Evolutionary conservation across 768 basidiomycete genomes (phyloP).

Genomic region (Strobilomyces dryophilus): DNA sequence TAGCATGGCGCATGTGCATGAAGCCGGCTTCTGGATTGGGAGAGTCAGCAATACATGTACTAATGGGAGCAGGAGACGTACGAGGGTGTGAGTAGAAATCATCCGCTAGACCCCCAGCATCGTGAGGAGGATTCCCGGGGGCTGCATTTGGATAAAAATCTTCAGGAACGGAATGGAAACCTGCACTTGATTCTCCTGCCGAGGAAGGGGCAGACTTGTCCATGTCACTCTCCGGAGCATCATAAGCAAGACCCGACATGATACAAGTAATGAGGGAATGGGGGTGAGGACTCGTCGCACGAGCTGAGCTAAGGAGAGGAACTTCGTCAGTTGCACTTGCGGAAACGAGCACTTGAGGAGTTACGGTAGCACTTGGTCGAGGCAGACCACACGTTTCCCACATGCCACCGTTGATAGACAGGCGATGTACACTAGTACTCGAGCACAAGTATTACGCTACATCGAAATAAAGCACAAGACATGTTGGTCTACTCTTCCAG

Average conservation of each 20-base stretch:
- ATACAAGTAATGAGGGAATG: not conserved
- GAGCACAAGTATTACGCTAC: not conserved
- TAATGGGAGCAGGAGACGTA: constrained; percentile 12
- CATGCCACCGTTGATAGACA: not conserved
- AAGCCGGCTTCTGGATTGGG: constrained; percentile 22
- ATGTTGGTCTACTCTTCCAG: not conserved
- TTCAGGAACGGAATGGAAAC: not conserved
- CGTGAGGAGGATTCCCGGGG: constrained; percentile 2
- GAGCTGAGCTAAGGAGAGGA: not conserved
- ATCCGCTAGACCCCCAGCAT: constrained; percentile 4
- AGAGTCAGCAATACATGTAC: constrained; percentile 6
- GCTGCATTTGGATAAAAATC: constrained; percentile 6
- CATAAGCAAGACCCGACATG: constrained; percentile 32
- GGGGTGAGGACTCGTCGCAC: not conserved
- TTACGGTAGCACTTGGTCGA: not conserved
- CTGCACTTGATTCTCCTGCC: constrained; percentile 2
- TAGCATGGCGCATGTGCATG: constrained; percentile 44
- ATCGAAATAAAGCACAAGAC: not conserved
- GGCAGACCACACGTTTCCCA: constrained; percentile 14
- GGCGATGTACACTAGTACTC: too few relatives aligned
- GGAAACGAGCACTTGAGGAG: not conserved
- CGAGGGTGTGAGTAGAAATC: constrained; percentile 20
- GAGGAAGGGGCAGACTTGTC: constrained; percentile 7
- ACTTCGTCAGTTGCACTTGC: not conserved
- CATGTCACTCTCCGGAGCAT: constrained; percentile 17